Base-by-base conservation (phyloP, 306 rosid species). In the Casuarina cunninghamiana region DNA sequence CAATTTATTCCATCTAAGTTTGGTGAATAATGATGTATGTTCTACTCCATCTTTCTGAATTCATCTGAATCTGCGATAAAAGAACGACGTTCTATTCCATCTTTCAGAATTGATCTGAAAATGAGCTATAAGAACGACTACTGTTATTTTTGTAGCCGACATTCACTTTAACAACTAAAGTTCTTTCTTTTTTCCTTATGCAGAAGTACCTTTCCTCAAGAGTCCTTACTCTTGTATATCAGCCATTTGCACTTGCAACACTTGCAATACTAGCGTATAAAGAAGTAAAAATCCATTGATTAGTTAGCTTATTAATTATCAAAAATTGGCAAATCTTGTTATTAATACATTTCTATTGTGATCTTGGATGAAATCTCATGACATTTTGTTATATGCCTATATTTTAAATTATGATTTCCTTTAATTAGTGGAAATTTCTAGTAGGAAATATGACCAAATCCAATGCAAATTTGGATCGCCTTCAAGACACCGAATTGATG, bases 171-270 rank as follows among this genome's bases (percentile, higher is more conserved):
- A 17, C 7, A n/a, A 55, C 17, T 17, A 58, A 5, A 12, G 39
- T 26, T 71, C 10, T 72, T 2, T 58, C n/a, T 75, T 53, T 72
- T 72, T 10, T 72, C 44, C 35, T 54, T 72, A 4, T 76, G 83
- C 97, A 92, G 98, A 45, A 76, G 0, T 95, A 95, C 82, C 98
- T 92, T 78, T 80, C 97, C 2, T 41, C 97, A 11, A 87, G 97
- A 66, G 95, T 94, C 17, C 96, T 94, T 5, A 88, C 93, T 49
- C 91, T 94, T 69, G 92, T 89, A 38, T 94, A 92, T 82, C 97
- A 94, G 77, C 98, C 98, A 53, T 94, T 94, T 85, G 95, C 98
- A 0, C 74, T 92, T 15, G 87, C 81, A 77, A 87, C 96, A 75
- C 79, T 92, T 2, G 73, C 78, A 44, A 72, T 86, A 48, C 82